A percentile compares a stretch with the other conserved stretches of the same genome.
Conservation (phyloP, 176 grass and related monocot genomes). For the Eragrostis curvula region DNA sequence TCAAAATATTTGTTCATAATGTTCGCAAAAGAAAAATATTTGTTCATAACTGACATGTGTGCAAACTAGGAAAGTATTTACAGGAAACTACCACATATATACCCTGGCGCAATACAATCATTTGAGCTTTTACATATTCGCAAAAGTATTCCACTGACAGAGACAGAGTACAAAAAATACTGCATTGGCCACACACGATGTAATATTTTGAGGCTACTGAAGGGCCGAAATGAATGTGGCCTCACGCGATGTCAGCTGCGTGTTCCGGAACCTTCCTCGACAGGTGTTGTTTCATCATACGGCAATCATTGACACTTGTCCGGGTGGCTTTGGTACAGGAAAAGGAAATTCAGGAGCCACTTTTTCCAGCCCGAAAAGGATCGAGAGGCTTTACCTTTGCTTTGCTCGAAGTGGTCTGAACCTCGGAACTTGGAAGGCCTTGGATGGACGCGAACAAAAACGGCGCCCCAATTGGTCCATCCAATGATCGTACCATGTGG, state of each 20-base stretch:
- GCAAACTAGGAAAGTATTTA: not conserved
- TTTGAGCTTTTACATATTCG: not conserved
- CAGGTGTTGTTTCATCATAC: slow-evolving; percentile 50
- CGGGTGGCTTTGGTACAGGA: not conserved
- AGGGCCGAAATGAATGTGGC: not conserved
- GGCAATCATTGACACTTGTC: slow-evolving; percentile 61
- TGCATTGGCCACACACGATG: not conserved
- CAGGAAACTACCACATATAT: not conserved
- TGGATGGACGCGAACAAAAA: slow-evolving; percentile 22
- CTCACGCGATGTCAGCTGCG: not conserved
- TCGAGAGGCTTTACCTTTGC: not conserved
- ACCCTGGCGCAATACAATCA: not conserved
- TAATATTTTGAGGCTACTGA: not conserved
- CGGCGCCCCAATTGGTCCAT: not conserved
- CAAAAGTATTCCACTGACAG: not conserved
- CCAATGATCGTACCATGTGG: slow-evolving; percentile 31
- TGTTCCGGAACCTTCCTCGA: slow-evolving; percentile 29
- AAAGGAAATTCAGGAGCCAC: not conserved
- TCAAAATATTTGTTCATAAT: too few relatives aligned
- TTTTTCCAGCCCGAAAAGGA: slow-evolving; percentile 32
- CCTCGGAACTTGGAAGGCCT: slow-evolving; percentile 24
- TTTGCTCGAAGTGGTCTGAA: slow-evolving; percentile 33
- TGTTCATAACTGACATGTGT: not conserved
- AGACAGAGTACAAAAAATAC: not conserved
- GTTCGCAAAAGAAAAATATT: too few relatives aligned